A percentile compares a stretch with the other conserved stretches of the same genome.
These are phyloP conservation scores for Grifola frondosa DNA, from an alignment of 1,284 basidiomycete species.

Conservation along the genomic window DNA sequence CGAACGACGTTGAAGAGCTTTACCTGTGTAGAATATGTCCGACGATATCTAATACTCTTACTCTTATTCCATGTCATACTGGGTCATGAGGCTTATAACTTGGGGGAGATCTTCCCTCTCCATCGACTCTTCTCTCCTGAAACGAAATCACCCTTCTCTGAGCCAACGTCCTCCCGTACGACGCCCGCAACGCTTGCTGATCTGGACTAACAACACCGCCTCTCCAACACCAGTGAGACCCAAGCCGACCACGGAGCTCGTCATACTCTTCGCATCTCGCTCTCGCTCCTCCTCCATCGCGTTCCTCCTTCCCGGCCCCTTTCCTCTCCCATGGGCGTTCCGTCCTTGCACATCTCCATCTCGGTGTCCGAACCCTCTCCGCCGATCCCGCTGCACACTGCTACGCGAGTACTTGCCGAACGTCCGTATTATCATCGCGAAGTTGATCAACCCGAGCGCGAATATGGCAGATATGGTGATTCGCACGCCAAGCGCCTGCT, in stretches of 20 bases:
- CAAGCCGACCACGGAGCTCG: constrained; percentile 23
- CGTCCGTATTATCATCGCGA: constrained; percentile 60
- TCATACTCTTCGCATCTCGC: constrained; percentile 14
- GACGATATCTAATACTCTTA: no score
- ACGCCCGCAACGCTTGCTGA: constrained; percentile 15
- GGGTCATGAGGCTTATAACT: no score
- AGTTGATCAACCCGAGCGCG: constrained; percentile 59
- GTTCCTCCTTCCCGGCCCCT: constrained; percentile 7
- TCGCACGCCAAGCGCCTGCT: constrained; percentile 50
- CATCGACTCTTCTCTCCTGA: constrained; percentile 13
- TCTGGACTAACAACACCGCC: constrained; percentile 6
- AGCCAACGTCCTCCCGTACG: constrained; percentile 21
- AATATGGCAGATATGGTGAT: constrained; percentile 57
- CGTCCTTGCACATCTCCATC: no score
- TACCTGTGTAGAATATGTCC: no score
- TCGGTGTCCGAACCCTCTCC: constrained; percentile 14
- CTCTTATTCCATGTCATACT: no score
- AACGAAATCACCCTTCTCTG: constrained; percentile 23
- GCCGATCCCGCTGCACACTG: constrained; percentile 27
- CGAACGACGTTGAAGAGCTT: no score
- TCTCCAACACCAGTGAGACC: constrained; percentile 21
- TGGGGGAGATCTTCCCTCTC: constrained; percentile 19
- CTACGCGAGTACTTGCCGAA: constrained; percentile 52
- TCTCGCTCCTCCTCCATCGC: constrained; percentile 11
- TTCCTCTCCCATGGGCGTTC: constrained; percentile 6